Evolutionary conservation across 2,329 filamentous ascomycete species (phyloP).

Genomic region (Fusarium sacchari): DNA sequence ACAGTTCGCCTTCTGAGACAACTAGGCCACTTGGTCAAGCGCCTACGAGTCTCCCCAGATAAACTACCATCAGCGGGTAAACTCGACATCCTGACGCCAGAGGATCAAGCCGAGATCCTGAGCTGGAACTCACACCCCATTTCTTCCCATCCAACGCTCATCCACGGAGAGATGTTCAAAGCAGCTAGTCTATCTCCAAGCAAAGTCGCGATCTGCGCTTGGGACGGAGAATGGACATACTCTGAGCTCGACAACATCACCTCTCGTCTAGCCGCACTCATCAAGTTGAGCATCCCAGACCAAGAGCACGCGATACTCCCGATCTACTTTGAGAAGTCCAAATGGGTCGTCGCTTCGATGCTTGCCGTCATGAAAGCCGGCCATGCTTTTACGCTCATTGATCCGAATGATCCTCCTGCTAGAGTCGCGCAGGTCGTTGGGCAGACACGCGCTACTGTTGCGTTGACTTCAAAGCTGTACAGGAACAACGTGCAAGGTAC

Average conservation of each 20-base stretch:
- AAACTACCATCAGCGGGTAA: fast-evolving
- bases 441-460: neutral
- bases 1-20: neutral
- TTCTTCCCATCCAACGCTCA: neutral
- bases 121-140: neutral
- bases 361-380: slow-evolving; percentile 13
- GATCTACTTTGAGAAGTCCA: slow-evolving; percentile 18
- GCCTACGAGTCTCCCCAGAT: neutral
- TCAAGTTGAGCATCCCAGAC: neutral
- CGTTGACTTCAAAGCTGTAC: neutral
- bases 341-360: slow-evolving; percentile 15
- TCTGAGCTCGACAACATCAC: neutral
- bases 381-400: neutral
- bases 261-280: neutral
- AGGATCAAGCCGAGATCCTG: slow-evolving; percentile 7
- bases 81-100: neutral
- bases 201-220: neutral
- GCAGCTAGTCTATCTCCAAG: neutral
- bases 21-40: neutral
- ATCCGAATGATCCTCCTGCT: neutral
- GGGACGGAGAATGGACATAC: slow-evolving; percentile 7
- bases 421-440: neutral
- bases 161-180: slow-evolving; percentile 10
- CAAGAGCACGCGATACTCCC: neutral
- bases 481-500: neutral